phyloP scores from a whole-genome alignment of 2,329 filamentous ascomycete genomes.

The Aschersonia sp. region DNA sequence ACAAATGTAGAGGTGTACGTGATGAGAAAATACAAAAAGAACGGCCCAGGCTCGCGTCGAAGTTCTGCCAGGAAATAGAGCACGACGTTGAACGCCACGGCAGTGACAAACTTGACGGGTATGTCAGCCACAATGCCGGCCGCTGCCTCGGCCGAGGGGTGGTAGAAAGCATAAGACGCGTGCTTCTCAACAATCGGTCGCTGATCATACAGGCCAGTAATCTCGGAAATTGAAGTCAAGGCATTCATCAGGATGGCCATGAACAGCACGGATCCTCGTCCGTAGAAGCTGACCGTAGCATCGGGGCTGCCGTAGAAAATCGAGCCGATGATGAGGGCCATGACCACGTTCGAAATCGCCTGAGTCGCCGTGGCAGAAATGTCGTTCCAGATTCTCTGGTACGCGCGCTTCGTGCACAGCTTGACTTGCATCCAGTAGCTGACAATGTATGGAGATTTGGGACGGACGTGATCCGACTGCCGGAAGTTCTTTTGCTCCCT shows the following conservation, averaged over 20 bases:
- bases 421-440: conserved; percentile 37
- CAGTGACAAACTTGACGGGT: conserved; percentile 39
- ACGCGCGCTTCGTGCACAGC: conserved; percentile 34
- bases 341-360: conserved; percentile 32
- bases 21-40: conserved; percentile 65
- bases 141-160: conserved; percentile 36
- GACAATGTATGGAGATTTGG: conserved; percentile 43
- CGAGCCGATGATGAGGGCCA: conserved; percentile 46
- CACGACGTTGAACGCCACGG: conserved; percentile 36
- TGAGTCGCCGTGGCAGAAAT: conserved; percentile 30
- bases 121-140: conserved; percentile 40
- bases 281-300: conserved; percentile 35
- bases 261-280: conserved; percentile 43
- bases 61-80: conserved; percentile 43
- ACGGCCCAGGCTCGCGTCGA: conserved; percentile 44
- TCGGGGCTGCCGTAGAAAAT: conserved; percentile 40
- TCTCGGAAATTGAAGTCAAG: conserved; percentile 40
- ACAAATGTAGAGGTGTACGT: conserved; percentile 53
- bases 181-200: conserved; percentile 35
- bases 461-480: conserved; percentile 38
- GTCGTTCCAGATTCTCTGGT: conserved; percentile 38
- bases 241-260: conserved; percentile 46
- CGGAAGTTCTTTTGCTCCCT: conserved; percentile 31
- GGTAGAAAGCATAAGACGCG: conserved; percentile 33
- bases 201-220: conserved; percentile 27